Evolutionary conservation across 352 stramenopile genomes (phyloP).

Genomic region (Thalassiosira mediterranea): DNA sequence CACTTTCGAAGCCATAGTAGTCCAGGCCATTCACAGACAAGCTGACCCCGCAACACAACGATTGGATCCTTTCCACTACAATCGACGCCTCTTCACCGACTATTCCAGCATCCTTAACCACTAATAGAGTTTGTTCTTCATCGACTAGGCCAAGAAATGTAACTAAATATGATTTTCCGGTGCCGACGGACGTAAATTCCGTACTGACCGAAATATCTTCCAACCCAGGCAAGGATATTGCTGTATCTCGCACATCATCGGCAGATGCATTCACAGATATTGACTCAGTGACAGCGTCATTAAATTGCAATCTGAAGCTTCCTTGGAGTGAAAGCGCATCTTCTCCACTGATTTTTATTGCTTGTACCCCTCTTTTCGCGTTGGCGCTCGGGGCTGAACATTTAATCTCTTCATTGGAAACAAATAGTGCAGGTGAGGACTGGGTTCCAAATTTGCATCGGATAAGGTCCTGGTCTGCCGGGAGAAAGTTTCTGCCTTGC

Average conservation of each 20-base stretch:
- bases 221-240: neutral
- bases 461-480: conserved; percentile 4
- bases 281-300: conserved; percentile 11
- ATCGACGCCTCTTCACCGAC: neutral
- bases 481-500: conserved; percentile 24
- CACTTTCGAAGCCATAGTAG: conserved; percentile 8
- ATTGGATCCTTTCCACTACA: neutral
- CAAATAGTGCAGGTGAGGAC: conserved; percentile 18
- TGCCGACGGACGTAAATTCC: neutral
- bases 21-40: conserved; percentile 29
- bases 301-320: conserved; percentile 10
- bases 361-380: neutral
- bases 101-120: neutral
- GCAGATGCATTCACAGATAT: neutral
- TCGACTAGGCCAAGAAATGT: conserved; percentile 1
- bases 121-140: neutral
- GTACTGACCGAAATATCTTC: conserved; percentile 9
- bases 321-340: neutral
- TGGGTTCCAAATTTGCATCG: conserved; percentile 30
- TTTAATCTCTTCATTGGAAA: conserved; percentile 37
- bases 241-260: neutral
- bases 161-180: neutral
- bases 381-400: conserved; percentile 11
- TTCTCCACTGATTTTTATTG: neutral
- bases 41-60: neutral